A percentile compares a stretch with the other conserved stretches of the same genome.
phyloP scores from a whole-genome alignment of 805 yeast species.

The Ogataea paraovalis region DNA sequence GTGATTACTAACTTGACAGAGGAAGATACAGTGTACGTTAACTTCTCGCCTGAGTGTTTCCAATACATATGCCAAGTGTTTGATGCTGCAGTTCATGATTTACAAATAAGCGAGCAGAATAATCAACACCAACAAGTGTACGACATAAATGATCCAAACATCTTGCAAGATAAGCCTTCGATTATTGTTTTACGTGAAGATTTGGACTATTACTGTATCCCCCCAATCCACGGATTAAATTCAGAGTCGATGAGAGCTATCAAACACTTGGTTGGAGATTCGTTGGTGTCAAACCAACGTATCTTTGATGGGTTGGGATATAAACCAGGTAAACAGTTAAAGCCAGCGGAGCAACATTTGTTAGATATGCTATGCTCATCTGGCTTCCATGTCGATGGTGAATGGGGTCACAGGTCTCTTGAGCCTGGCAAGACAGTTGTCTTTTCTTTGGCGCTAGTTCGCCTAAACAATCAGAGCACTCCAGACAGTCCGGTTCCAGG shows the following conservation, averaged over 20 bases:
- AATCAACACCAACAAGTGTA: conserved; percentile 25
- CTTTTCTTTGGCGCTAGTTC: conserved; percentile 72
- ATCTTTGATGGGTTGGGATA: conserved; percentile 82
- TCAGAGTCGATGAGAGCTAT: conserved; percentile 60
- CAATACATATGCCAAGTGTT: conserved; percentile 75
- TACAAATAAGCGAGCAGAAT: conserved; percentile 38
- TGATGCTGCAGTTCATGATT: conserved; percentile 61
- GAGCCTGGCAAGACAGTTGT: conserved; percentile 88
- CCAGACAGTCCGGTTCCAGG: conserved; percentile 14
- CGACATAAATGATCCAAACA: conserved; percentile 47
- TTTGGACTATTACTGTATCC: conserved; percentile 87
- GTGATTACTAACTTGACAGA: conserved; percentile 77
- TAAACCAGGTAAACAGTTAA: conserved; percentile 49
- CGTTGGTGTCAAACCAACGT: conserved; percentile 49
- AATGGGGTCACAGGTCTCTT: conserved; percentile 87
- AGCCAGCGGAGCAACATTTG: conserved; percentile 92
- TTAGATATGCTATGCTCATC: conserved; percentile 92
- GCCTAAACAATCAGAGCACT: conserved; percentile 36
- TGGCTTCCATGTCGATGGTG: conserved; percentile 63
- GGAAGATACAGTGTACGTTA: conserved; percentile 73
- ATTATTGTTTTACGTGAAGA: conserved; percentile 92
- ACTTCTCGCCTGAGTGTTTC: conserved; percentile 84
- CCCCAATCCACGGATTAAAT: conserved; percentile 57
- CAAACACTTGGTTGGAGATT: conserved; percentile 70
- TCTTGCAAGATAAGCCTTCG: conserved; percentile 78